These are phyloP conservation scores for Calocybe indica DNA, from an alignment of 768 basidiomycete species.

Conservation along the genomic window DNA sequence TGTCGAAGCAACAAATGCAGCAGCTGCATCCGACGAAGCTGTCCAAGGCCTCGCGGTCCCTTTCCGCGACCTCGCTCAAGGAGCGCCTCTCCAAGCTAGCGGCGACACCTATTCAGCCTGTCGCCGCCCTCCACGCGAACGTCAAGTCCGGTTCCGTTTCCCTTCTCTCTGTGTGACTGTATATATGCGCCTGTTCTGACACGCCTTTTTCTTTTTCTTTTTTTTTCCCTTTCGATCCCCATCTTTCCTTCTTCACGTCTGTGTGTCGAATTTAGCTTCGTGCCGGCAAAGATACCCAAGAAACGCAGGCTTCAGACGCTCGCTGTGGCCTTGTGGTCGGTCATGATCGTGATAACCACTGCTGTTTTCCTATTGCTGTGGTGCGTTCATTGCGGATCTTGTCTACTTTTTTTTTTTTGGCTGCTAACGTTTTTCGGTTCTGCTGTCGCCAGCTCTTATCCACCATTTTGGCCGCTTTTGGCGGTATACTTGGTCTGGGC, in stretches of 20 bases:
- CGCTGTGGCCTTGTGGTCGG: slow-evolving; percentile 84
- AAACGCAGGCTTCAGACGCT: slow-evolving; percentile 86
- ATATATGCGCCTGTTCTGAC: neutral
- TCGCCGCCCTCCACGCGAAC: slow-evolving; percentile 63
- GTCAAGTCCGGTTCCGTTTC: slow-evolving; percentile 51
- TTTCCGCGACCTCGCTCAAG: slow-evolving; percentile 60
- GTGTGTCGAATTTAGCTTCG: slow-evolving; percentile 49
- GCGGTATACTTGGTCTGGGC: slow-evolving; percentile 78
- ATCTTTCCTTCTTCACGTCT: neutral
- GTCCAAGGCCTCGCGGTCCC: slow-evolving; percentile 35
- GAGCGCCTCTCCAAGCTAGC: slow-evolving; percentile 57
- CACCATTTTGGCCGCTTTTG: slow-evolving; percentile 83
- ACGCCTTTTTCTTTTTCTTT: neutral
- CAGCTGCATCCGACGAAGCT: slow-evolving; percentile 15
- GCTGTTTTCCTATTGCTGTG: slow-evolving; percentile 74
- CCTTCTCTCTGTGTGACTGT: neutral
- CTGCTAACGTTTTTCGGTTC: neutral
- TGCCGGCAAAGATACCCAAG: slow-evolving; percentile 79
- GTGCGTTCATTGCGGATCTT: slow-evolving; percentile 38
- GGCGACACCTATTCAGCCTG: slow-evolving; percentile 53
- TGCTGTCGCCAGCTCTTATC: slow-evolving; percentile 61
- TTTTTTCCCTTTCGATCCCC: neutral
- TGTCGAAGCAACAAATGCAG: slow-evolving; percentile 5
- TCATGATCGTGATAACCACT: slow-evolving; percentile 63
- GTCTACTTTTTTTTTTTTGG: slow-evolving; percentile 1